A percentile compares a stretch with the other conserved stretches of the same genome.
Evolutionary conservation across 805 yeast species (phyloP).

Genomic region (Wickerhamiella parazyma): DNA sequence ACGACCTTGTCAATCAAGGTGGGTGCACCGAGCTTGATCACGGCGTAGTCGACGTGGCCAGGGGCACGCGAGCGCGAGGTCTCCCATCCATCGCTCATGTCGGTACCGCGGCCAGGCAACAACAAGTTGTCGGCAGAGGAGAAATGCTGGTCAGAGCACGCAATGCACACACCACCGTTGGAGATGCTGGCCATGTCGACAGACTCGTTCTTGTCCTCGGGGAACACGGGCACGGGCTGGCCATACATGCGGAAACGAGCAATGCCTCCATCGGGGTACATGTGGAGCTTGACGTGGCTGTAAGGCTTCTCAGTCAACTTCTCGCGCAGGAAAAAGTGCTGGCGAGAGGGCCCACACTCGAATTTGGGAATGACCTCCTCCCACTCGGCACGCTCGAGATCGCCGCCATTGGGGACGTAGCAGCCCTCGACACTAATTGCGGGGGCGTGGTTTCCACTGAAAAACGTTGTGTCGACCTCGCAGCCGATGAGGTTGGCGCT

Average conservation of each 20-base stretch:
- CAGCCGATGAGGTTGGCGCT: conserved; percentile 67
- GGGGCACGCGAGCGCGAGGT: conserved; percentile 74
- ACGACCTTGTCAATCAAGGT: conserved; percentile 41
- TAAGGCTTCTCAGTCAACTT: conserved; percentile 45
- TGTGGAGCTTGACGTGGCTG: conserved; percentile 70
- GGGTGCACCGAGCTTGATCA: conserved; percentile 65
- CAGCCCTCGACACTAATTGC: conserved; percentile 70
- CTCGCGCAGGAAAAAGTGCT: conserved; percentile 61
- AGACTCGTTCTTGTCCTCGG: conserved; percentile 32
- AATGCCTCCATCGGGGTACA: conserved; percentile 98
- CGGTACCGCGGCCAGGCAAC: conserved; percentile 87
- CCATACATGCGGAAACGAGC: conserved; percentile 90
- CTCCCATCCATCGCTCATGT: conserved; percentile 99
- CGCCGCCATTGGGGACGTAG: conserved; percentile 24
- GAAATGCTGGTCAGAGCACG: conserved; percentile 83
- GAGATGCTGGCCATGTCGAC: conserved; percentile 70
- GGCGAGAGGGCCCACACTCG: conserved; percentile 83
- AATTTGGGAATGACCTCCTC: conserved; percentile 48
- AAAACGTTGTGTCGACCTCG: conserved; percentile 87
- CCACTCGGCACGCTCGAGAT: conserved; percentile 43
- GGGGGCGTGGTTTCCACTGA: conserved; percentile 94
- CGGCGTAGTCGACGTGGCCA: conserved; percentile 87
- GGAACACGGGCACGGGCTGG: conserved; percentile 56
- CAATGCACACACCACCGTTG: conserved; percentile 80
- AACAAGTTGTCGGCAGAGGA: conserved; percentile 82